Evolutionary conservation across 495 filamentous ascomycete species (phyloP), one percentile per base, ranked within the genome.

Genomic region (Physcia stellaris): DNA sequence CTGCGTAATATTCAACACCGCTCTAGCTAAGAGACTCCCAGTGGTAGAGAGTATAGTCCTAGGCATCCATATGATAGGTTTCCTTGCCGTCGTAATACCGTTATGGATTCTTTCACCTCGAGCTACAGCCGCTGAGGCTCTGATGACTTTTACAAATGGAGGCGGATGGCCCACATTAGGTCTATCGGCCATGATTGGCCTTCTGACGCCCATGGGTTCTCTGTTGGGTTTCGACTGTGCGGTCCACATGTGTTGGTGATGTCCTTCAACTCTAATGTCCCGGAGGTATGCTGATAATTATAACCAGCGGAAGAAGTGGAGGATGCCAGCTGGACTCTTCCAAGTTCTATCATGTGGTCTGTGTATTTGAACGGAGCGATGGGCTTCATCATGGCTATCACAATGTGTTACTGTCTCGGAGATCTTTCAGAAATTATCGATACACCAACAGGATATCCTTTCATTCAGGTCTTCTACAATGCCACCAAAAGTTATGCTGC

Each of bases 251-350:
- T 15, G 47, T 50, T 33, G 9, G 34, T 22, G 12, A 40, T 12
- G 9, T 29, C 4, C 32, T 2, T 20, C 19, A 16, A 13, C 19
- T 23, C 20, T 29, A 15, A 9, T n/a, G 6, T 24, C n/a, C 11
- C 3, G 5, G 19, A 17, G 15, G 16, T 23, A 17, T n/a, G 32
- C 19, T 27, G 35, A 33, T 21, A 19, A 4, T 17, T 16, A 1
- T 37, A 69, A 54, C 67, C 68, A 64, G 55, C 67, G 15, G 70
- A 75, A 36, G 69, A 73, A 43, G 59, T 71, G 28, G 45, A 58
- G 6, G 58, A 64, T 39, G 65, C 68, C 1, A 42, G 59, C 1
- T 29, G 57, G 0, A 54, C 59, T 0, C 54, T 74, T 0, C 68
- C 68, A 0, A 49, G 50, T 0, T 57, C 64, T 0, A 59, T 74